Conservation (phyloP, 1,139 yeast genomes). For the Nakaseomyces uthaithaninus region DNA sequence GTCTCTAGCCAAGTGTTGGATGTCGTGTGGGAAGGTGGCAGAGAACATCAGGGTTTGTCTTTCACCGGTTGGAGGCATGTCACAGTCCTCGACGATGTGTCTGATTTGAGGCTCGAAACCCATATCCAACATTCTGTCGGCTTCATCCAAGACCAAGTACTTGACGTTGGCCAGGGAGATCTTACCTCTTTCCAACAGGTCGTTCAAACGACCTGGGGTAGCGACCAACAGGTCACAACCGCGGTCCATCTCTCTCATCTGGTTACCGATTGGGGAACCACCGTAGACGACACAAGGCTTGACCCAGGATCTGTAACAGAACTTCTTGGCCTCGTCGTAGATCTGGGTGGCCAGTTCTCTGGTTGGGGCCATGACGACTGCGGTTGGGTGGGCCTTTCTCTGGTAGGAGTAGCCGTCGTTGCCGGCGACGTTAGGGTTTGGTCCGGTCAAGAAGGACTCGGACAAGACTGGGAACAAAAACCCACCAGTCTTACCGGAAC, state of each 20-base stretch:
- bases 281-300: slow-evolving; percentile 95
- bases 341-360: slow-evolving; percentile 98
- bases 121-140: slow-evolving; percentile 99
- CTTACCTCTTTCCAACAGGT: slow-evolving; percentile 88
- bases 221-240: slow-evolving; percentile 97
- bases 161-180: slow-evolving; percentile 84
- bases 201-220: slow-evolving; percentile 98
- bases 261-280: slow-evolving; percentile 90
- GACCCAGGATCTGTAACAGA: slow-evolving; percentile 97
- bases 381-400: slow-evolving; percentile 87
- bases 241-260: slow-evolving; percentile 79
- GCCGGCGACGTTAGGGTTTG: slow-evolving; percentile 56
- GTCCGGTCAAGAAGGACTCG: slow-evolving; percentile 84
- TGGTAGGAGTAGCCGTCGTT: slow-evolving; percentile 41
- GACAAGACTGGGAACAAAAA: slow-evolving; percentile 96
- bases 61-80: slow-evolving; percentile 83
- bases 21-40: slow-evolving; percentile 97
- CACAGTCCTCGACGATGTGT: slow-evolving; percentile 95
- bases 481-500: slow-evolving; percentile 99
- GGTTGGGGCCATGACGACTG: slow-evolving; percentile 93
- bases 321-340: slow-evolving; percentile 90
- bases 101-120: slow-evolving; percentile 99
- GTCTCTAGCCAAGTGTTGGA: slow-evolving; percentile 94
- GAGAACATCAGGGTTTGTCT: slow-evolving; percentile 98
- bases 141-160: slow-evolving; percentile 94